These are phyloP conservation scores for Aureoboletus auriporus DNA, from an alignment of 768 basidiomycete genomes.

Conservation along the genomic window DNA sequence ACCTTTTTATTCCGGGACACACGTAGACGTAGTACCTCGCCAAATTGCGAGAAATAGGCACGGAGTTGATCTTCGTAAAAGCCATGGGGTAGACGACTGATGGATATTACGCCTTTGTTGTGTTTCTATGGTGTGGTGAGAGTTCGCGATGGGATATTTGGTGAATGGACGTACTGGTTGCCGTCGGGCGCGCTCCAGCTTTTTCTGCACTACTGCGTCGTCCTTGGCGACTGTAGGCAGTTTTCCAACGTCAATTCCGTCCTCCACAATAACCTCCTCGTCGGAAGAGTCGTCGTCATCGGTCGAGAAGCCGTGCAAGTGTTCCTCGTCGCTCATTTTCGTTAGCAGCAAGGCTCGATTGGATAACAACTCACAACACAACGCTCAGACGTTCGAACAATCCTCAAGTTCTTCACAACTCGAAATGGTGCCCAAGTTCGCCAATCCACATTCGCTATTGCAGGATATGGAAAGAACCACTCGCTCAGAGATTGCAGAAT, in stretches of 20 bases:
- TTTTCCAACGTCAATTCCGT: slow-evolving; percentile 63
- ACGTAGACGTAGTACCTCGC: slow-evolving; percentile 80
- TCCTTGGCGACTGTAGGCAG: slow-evolving; percentile 89
- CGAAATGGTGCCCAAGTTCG: slow-evolving; percentile 36
- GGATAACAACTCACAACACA: slow-evolving; percentile 21
- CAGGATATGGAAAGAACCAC: slow-evolving; percentile 32
- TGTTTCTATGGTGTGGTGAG: slow-evolving; percentile 35
- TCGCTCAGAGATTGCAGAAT: slow-evolving; percentile 30
- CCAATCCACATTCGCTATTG: slow-evolving; percentile 43
- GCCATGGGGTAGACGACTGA: slow-evolving; percentile 92
- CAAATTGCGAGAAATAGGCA: slow-evolving; percentile 94
- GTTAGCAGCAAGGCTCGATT: neutral
- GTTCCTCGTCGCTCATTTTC: slow-evolving; percentile 37
- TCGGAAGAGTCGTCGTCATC: slow-evolving; percentile 77
- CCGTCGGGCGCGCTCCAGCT: slow-evolving; percentile 55
- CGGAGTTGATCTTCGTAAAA: slow-evolving; percentile 96
- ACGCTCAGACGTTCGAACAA: neutral
- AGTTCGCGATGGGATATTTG: neutral
- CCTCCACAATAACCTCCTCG: slow-evolving; percentile 59
- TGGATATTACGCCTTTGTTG: slow-evolving; percentile 80
- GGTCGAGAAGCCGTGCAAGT: slow-evolving; percentile 70
- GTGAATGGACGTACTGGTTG: slow-evolving; percentile 52
- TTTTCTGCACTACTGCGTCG: slow-evolving; percentile 70
- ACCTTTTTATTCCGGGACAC: slow-evolving; percentile 94
- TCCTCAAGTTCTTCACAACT: too few relatives aligned